These are phyloP conservation scores for Candida fluviatilis DNA, from an alignment of 805 yeast genomes.

Conservation along the genomic window DNA sequence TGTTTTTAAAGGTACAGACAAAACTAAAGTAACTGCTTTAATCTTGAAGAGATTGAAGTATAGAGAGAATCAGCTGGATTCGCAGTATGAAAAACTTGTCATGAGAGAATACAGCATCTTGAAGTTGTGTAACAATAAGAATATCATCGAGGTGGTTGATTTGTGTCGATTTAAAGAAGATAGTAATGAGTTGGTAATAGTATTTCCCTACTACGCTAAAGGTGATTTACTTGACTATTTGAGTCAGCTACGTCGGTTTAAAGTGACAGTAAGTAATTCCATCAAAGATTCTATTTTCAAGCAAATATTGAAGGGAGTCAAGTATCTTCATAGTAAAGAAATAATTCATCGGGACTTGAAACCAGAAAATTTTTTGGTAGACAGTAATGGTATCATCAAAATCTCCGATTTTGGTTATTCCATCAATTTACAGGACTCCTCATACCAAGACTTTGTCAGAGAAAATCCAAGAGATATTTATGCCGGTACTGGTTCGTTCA, in stretches of 20 bases:
- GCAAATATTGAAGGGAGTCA: conserved; percentile 42
- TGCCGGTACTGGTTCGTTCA: conserved; percentile 51
- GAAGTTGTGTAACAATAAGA: conserved; percentile 22
- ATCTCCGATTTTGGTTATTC: conserved; percentile 52
- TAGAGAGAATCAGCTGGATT: conserved; percentile 8
- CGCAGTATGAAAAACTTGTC: conserved; percentile 18
- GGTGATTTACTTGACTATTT: conserved; percentile 47
- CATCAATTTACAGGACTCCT: conserved; percentile 24
- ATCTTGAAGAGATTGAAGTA: conserved; percentile 31
- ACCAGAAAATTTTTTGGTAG: conserved; percentile 51
- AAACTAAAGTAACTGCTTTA: conserved; percentile 13
- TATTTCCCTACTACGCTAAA: conserved; percentile 39
- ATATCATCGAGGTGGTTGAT: conserved; percentile 26
- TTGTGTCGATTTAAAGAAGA: conserved; percentile 14
- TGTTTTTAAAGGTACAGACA: conserved; percentile 27
- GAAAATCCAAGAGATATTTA: conserved; percentile 17
- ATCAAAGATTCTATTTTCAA: conserved; percentile 45
- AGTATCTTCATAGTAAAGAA: conserved; percentile 37
- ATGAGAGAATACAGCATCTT: conserved; percentile 28
- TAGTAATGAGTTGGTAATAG: conserved; percentile 25
- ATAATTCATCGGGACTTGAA: conserved; percentile 51
- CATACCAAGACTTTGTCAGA: conserved; percentile 12
- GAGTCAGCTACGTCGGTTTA: conserved; percentile 33
- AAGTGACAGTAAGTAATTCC: conserved; percentile 24
- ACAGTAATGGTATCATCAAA: conserved; percentile 39